phyloP scores from a whole-genome alignment of 805 yeast species.

The Candida khao-thaluensis region DNA sequence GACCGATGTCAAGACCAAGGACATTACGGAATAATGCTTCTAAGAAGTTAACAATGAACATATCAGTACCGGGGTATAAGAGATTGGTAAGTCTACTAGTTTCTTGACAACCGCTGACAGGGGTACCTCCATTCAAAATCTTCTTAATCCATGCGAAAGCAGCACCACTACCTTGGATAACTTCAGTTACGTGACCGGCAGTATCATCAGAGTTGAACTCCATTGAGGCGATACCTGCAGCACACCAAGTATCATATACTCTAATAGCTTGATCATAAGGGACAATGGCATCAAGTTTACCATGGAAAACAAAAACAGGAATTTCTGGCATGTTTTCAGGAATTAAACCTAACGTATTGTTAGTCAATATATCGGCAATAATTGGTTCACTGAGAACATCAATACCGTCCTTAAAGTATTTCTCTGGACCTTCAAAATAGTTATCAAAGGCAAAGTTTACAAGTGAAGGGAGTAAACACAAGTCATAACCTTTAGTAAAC shows the following conservation, averaged over 20 bases:
- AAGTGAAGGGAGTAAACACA: slow-evolving; percentile 7
- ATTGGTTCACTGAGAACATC: slow-evolving; percentile 8
- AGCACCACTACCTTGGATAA: slow-evolving; percentile 18
- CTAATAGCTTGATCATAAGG: slow-evolving; percentile 16
- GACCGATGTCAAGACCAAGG: slow-evolving; percentile 10
- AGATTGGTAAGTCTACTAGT: slow-evolving; percentile 50
- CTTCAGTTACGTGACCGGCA: slow-evolving; percentile 20
- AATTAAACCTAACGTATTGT: slow-evolving; percentile 21
- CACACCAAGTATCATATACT: slow-evolving; percentile 24
- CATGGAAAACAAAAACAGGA: slow-evolving; percentile 24
- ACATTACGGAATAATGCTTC: slow-evolving; percentile 1
- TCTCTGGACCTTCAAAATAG: slow-evolving; percentile 11
- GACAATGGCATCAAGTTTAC: slow-evolving; percentile 18
- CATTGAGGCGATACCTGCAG: slow-evolving; percentile 24
- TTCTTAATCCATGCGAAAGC: slow-evolving; percentile 21
- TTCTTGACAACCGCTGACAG: slow-evolving; percentile 31
- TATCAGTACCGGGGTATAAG: slow-evolving; percentile 36
- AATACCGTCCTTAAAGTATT: slow-evolving; percentile 13
- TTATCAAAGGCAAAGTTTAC: slow-evolving; percentile 11
- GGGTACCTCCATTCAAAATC: slow-evolving; percentile 16
- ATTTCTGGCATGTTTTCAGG: slow-evolving; percentile 17
- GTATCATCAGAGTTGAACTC: slow-evolving; percentile 21
- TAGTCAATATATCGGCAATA: slow-evolving; percentile 12
- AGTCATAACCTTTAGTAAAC: slow-evolving; percentile 10
- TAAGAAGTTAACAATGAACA: background rate